Percentiles rank a stretch among this genome's conserved stretches.
Evolutionary conservation across 2,329 filamentous ascomycete species (phyloP).

Genomic region (Pseudohalonectria lignicola): DNA sequence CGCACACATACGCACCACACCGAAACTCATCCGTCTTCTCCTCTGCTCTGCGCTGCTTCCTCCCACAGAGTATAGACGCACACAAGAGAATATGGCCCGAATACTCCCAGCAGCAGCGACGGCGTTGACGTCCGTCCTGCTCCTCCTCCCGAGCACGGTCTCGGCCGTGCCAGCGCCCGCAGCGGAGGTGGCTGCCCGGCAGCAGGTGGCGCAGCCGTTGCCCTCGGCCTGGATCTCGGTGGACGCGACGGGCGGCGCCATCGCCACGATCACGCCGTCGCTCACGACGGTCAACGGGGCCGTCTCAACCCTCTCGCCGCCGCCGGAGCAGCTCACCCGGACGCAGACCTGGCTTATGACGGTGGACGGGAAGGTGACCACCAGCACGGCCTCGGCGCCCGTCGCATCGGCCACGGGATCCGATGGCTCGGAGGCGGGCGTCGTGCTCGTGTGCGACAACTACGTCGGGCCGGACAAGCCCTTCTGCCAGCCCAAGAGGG

Average conservation of each 20-base stretch:
- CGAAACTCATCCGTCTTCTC: too few relatives aligned
- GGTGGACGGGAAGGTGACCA: conserved; percentile 13
- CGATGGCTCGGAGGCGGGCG: conserved; percentile 9
- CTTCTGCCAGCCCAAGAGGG: conserved; percentile 20
- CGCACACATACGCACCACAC: too few relatives aligned
- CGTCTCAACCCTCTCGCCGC: conserved; percentile 14
- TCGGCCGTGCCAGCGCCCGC: not conserved
- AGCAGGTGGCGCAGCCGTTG: not conserved
- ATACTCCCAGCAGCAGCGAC: too few relatives aligned
- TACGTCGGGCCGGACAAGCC: conserved; percentile 14
- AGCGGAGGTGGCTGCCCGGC: too few relatives aligned
- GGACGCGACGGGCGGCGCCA: conserved; percentile 12
- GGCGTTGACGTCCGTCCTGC: too few relatives aligned
- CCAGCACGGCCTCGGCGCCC: conserved; percentile 14
- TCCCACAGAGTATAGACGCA: too few relatives aligned
- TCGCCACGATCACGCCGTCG: conserved; percentile 16
- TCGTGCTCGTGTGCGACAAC: conserved; percentile 18
- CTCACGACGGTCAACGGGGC: conserved; percentile 14
- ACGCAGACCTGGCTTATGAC: conserved; percentile 17
- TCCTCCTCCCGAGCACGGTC: not conserved
- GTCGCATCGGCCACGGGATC: conserved; percentile 6
- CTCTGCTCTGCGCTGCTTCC: too few relatives aligned
- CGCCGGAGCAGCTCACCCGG: conserved; percentile 11
- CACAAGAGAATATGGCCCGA: too few relatives aligned
- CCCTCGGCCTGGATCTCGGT: conserved; percentile 19